Base-by-base conservation (phyloP, 1,284 basidiomycete genomes). In the Ganoderma leucocontextum region DNA sequence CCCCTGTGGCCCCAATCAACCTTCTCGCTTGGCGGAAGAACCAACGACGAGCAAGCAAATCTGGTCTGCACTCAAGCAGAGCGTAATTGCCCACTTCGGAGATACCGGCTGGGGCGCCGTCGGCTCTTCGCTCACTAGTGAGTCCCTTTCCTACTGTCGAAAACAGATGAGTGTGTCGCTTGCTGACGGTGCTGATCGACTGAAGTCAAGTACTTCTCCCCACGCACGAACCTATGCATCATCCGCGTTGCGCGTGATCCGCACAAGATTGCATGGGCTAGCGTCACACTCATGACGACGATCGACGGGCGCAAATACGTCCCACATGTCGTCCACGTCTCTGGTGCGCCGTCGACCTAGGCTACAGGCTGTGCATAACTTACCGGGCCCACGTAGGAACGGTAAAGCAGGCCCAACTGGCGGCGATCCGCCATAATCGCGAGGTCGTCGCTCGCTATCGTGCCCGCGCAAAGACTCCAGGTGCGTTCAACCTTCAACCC, bases 201-300 rank as follows among this genome's bases (percentile, higher is more conserved):
- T 42, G 8, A 66, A 94, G 93, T 95, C 68, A 95, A 94, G 78
- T 95, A 95, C 75, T 94, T 89, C 75, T 94, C 93, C 0, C 91
- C 92, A 0, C 87, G 84, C 22, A 95, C 92, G 10, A 88, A 89
- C 71, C 82, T 94, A 0, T 93, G 90, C 74, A 94, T 95, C 74
- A 85, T 95, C 59, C 90, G 93, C 36, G 91, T 94, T 35, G 90
- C 89, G 22, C 82, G 93, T 58, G 93, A 94, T 65, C 90, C 91
- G 64, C 87, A 93, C 73, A 85, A 84, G 13, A 86, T 90, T 59
- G 91, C 90, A 0, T 93, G 92, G 92, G 92, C 86, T 1, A 90
- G 87, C 0, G 77, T 92, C 7, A 91, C 92, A 0, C 79, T 94
- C 13, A 76, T 94, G 58, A 85, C 87, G 0, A 76, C 81, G 2